Conservation (phyloP, 805 yeast species). For the Ogataea pilisensis region DNA sequence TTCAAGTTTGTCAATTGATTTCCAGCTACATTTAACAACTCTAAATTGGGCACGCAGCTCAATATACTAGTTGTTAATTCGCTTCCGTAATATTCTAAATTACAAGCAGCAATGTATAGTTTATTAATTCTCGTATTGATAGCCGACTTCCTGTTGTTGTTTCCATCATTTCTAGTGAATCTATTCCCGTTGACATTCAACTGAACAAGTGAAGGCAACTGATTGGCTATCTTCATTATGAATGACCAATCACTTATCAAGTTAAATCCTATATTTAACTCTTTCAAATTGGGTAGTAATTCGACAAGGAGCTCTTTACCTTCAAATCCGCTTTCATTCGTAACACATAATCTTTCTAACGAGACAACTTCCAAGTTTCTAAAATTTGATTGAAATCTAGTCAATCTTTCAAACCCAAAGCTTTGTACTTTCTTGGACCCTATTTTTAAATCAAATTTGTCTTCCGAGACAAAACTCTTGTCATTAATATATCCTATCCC, state of each 20-base stretch:
- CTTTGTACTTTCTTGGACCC: conserved; percentile 59
- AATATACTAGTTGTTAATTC: conserved; percentile 1
- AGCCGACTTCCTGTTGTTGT: neutral
- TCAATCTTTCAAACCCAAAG: conserved; percentile 60
- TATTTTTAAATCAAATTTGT: conserved; percentile 33
- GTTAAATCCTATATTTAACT: conserved; percentile 60
- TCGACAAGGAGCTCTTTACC: no score
- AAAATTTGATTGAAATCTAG: conserved; percentile 44
- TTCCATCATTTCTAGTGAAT: conserved; percentile 21
- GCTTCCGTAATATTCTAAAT: conserved; percentile 2
- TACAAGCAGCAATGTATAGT: conserved; percentile 19
- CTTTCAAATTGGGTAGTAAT: conserved; percentile 24
- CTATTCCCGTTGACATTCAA: conserved; percentile 56
- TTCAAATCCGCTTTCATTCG: conserved; percentile 10
- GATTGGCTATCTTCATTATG: conserved; percentile 34
- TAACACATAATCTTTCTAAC: conserved; percentile 41
- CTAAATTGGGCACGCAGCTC: conserved; percentile 14
- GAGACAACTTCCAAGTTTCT: conserved; percentile 43
- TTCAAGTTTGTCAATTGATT: conserved; percentile 11
- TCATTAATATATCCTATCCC: neutral
- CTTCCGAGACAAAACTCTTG: conserved; percentile 12
- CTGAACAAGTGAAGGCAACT: conserved; percentile 34
- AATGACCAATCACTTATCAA: conserved; percentile 40
- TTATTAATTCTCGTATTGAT: conserved; percentile 7
- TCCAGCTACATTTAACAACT: conserved; percentile 30